Percentiles rank a stretch among this genome's conserved stretches.
Evolutionary conservation across 768 basidiomycete species (phyloP).

Genomic region (Tubosaeta sp.): DNA sequence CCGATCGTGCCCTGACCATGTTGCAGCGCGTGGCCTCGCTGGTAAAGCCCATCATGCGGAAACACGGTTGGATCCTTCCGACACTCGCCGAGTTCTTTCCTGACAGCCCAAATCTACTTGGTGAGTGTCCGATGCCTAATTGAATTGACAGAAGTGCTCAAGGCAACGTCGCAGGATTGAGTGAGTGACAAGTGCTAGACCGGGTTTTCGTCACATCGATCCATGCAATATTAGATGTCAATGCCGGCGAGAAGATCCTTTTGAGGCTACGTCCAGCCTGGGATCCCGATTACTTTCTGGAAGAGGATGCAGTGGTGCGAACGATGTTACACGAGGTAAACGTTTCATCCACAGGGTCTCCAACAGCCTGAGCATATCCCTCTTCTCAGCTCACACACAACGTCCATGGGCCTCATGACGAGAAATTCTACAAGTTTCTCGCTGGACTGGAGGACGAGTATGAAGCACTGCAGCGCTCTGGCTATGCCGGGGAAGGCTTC

Average conservation of each 20-base stretch:
- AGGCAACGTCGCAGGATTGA: conserved; percentile 29
- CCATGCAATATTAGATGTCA: conserved; percentile 50
- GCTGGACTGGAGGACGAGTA: conserved; percentile 80
- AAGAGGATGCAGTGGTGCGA: conserved; percentile 69
- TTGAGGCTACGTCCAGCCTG: conserved; percentile 73
- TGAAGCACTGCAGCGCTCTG: conserved; percentile 69
- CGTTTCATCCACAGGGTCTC: not conserved
- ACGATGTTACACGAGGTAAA: conserved; percentile 90
- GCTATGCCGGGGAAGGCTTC: conserved; percentile 92
- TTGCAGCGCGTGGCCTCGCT: conserved; percentile 69
- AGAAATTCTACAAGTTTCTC: conserved; percentile 73
- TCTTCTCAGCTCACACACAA: conserved; percentile 74
- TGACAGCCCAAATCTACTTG: conserved; percentile 63
- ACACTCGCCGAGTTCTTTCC: conserved; percentile 88
- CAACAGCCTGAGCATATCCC: not conserved
- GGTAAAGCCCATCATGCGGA: conserved; percentile 93
- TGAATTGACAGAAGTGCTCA: conserved; percentile 5
- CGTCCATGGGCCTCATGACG: conserved; percentile 86
- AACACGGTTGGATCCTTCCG: conserved; percentile 74
- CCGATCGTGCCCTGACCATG: conserved; percentile 62
- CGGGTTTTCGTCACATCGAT: conserved; percentile 1
- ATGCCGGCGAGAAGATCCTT: conserved; percentile 77
- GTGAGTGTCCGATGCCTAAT: conserved; percentile 36
- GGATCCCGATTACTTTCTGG: conserved; percentile 64
- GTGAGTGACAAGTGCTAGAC: conserved; percentile 24